Conservation (phyloP, 352 stramenopile species). For the Phytophthora sp. region DNA sequence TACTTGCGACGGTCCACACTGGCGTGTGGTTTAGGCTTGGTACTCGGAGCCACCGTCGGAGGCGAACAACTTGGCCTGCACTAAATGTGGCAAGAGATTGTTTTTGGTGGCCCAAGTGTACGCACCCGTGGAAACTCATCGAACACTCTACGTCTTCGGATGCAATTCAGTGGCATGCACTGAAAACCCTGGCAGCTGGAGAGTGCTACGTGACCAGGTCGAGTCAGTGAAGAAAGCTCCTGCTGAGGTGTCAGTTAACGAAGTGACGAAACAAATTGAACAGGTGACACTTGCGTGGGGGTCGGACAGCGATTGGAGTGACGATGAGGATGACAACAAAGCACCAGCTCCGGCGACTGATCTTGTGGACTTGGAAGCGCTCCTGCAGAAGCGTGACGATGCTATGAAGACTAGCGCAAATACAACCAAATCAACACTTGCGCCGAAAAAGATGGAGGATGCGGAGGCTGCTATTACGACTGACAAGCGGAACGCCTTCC, state of each 20-base stretch:
- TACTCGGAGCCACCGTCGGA: constrained; percentile 55
- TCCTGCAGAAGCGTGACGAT: constrained; percentile 75
- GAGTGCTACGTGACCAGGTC: constrained; percentile 72
- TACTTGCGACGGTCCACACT: neutral
- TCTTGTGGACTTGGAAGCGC: constrained; percentile 61
- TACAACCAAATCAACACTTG: constrained; percentile 4
- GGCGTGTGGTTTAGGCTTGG: constrained; percentile 49
- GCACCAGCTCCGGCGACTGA: constrained; percentile 18
- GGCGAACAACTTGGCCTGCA: constrained; percentile 49
- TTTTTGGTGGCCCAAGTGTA: constrained; percentile 86
- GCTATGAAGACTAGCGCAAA: constrained; percentile 49
- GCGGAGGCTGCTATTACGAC: constrained; percentile 2
- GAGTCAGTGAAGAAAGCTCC: constrained; percentile 10
- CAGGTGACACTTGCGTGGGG: constrained; percentile 40
- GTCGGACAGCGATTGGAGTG: constrained; percentile 73
- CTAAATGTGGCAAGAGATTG: constrained; percentile 60
- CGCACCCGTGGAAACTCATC: constrained; percentile 70
- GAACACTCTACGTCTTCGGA: constrained; percentile 85
- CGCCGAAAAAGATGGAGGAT: constrained; percentile 6
- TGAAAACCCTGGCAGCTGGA: constrained; percentile 68
- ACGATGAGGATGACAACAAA: constrained; percentile 52
- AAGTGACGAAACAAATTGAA: constrained; percentile 22
- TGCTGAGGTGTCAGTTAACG: constrained; percentile 10
- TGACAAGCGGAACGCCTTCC: constrained; percentile 47
- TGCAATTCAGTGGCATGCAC: constrained; percentile 84